Conservation (phyloP, 148 eudicot species). For the Limonium bicolor region DNA sequence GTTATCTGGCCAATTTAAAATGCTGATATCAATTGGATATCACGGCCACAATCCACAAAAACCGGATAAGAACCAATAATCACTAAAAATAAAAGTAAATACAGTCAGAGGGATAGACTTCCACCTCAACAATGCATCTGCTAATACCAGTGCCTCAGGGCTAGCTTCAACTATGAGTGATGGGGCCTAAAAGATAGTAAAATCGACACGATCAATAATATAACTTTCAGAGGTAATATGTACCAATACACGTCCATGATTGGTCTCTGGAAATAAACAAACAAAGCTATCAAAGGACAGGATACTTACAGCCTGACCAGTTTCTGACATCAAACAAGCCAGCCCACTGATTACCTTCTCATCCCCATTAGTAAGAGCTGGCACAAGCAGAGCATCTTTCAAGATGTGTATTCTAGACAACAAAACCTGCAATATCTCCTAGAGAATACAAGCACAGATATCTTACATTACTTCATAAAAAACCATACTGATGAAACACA, state of each 20-base stretch:
- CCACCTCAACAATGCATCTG: slow-evolving; percentile 81
- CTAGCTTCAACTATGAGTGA: slow-evolving; percentile 69
- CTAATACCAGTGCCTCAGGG: slow-evolving; percentile 62
- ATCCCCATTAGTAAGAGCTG: slow-evolving; percentile 74
- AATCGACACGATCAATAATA: slow-evolving; percentile 1
- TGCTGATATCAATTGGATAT: too few relatives aligned
- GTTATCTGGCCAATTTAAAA: too few relatives aligned
- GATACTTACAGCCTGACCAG: slow-evolving; percentile 94
- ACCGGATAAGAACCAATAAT: too few relatives aligned
- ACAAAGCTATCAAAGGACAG: not conserved
- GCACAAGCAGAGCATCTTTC: slow-evolving; percentile 76
- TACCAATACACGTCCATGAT: too few relatives aligned
- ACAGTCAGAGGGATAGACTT: slow-evolving; percentile 4
- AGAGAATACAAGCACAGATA: too few relatives aligned
- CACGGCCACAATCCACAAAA: too few relatives aligned
- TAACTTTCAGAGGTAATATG: not conserved
- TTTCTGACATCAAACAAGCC: slow-evolving; percentile 94
- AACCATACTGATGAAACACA: too few relatives aligned
- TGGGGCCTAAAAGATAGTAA: slow-evolving; percentile 47
- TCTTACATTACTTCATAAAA: too few relatives aligned
- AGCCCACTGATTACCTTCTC: slow-evolving; percentile 73
- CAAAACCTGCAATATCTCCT: slow-evolving; percentile 85
- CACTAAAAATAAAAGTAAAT: too few relatives aligned
- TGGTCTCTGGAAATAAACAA: too few relatives aligned
- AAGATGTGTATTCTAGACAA: slow-evolving; percentile 60